Evolutionary conservation across 2,329 filamentous ascomycete genomes (phyloP).

Genomic region (Lachnellula hyalina): DNA sequence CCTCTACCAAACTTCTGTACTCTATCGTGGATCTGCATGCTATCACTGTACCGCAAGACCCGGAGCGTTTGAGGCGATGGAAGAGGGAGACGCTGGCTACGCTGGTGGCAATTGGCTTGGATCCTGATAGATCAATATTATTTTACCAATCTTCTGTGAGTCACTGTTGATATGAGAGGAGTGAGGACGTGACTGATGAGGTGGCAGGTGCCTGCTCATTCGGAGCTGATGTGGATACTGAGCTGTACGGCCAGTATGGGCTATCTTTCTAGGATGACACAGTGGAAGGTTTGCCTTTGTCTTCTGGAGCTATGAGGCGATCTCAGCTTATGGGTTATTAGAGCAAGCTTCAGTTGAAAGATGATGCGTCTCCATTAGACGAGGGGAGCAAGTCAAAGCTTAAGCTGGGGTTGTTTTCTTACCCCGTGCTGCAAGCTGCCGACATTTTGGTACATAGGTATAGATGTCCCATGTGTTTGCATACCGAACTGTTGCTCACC

Average conservation of each 20-base stretch:
- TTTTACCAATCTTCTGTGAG: constrained; percentile 77
- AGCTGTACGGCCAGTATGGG: constrained; percentile 89
- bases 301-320: not conserved
- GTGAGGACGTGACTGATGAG: not conserved
- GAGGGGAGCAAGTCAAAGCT: constrained; percentile 55
- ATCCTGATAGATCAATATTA: constrained; percentile 69
- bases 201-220: constrained; percentile 64
- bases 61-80: constrained; percentile 53
- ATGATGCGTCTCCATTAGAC: constrained; percentile 54
- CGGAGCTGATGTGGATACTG: constrained; percentile 95
- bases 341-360: constrained; percentile 67
- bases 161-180: not conserved
- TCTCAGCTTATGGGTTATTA: constrained; percentile 30
- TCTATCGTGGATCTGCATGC: constrained; percentile 93
- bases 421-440: constrained; percentile 91
- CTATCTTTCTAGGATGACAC: constrained; percentile 96
- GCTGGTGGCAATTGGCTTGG: constrained; percentile 76
- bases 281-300: constrained; percentile 73
- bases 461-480: constrained; percentile 5
- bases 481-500: constrained; percentile 4
- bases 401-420: constrained; percentile 89
- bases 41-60: constrained; percentile 71
- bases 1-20: constrained; percentile 64
- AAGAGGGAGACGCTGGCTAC: constrained; percentile 73
- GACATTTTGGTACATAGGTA: constrained; percentile 84